phyloP scores from a whole-genome alignment of 345 rosid genomes.

The Lagerstroemia speciosa region DNA sequence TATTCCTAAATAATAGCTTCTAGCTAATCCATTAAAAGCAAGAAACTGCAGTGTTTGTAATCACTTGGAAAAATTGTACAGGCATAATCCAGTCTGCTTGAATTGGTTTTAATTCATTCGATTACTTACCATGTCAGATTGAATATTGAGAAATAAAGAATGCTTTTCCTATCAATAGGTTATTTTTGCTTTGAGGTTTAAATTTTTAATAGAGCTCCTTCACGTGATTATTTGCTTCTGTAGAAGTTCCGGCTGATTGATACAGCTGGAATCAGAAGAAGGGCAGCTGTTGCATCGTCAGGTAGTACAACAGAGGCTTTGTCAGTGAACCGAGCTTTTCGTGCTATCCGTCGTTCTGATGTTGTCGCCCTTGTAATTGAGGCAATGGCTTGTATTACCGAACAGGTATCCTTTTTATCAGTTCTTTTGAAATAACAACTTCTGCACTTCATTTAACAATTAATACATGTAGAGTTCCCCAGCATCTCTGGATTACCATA shows the following conservation, averaged over 20 bases:
- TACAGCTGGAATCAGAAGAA: slow-evolving; percentile 95
- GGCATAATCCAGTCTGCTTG: background rate
- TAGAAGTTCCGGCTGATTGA: slow-evolving; percentile 87
- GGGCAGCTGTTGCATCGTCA: slow-evolving; percentile 78
- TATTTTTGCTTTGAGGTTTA: background rate
- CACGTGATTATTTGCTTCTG: background rate
- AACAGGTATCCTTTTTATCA: slow-evolving; percentile 50
- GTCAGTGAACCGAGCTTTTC: slow-evolving; percentile 90
- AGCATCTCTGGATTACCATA: background rate
- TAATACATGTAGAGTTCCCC: background rate
- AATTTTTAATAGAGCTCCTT: background rate
- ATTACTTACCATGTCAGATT: background rate
- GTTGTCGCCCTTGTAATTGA: slow-evolving; percentile 95
- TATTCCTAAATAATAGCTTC: background rate
- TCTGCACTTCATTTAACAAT: background rate
- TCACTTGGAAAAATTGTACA: background rate
- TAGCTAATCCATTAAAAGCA: background rate
- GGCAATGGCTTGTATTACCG: slow-evolving; percentile 92
- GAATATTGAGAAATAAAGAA: background rate
- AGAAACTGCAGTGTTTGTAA: background rate
- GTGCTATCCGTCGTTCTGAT: slow-evolving; percentile 88
- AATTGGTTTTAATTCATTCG: background rate
- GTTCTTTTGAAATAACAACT: background rate
- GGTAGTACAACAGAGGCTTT: slow-evolving; percentile 87
- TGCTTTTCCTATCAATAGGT: background rate